Base-by-base conservation (phyloP, 164 flowering plant species). In the Macadamia integrifolia region DNA sequence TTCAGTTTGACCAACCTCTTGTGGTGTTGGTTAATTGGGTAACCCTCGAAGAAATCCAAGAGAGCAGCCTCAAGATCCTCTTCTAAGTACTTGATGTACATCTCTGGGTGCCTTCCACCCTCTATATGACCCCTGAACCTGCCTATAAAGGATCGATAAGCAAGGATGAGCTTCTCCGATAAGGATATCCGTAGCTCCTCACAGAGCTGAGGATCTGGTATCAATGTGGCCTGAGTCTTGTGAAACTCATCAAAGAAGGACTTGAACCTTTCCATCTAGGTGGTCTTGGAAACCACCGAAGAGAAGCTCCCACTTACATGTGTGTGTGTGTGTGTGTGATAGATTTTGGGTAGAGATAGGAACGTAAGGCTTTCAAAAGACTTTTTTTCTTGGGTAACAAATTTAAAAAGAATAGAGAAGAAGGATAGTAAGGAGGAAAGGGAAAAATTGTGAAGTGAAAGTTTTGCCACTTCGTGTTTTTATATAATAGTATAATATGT, bases 221-320 rank as follows among this genome's bases (percentile, higher is more conserved):
- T 69, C 40, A 75, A 63, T 0, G 83, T 69, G 0, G 93, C 80
- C 65, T 93, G 97, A 49, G 76, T 82, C 76, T 85, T 72, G 67
- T 84, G 92, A 53, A 85, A 90, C 62, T 93, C 96, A 44, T 90
- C 95, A 61, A 93, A 88, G 79, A 93, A 93, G 32, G 83, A 35
- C 85, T 88, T 93, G 69, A 93, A 90, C 76, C 97, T 78, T 68
- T 90, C 94, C 66, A 91, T 84, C 69, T 89, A 73, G 6, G 83
- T 90, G 64, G 82, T 78, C 77, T 82, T 90, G 3, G 97, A 90
- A 3, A 88, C 95, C 61, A 92, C 91, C 13, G 97, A 23, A 23
- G 23, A 23, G 23, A 23, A 23, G 23, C 23, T 23, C 23, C 23
- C 23, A 23, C 23, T 23, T 23, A 23, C 23, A n/a, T n/a, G 23